Evolutionary conservation across 345 rosid species (phyloP), one percentile per base, ranked within the genome.

Genomic region (Syzygium aqueum): DNA sequence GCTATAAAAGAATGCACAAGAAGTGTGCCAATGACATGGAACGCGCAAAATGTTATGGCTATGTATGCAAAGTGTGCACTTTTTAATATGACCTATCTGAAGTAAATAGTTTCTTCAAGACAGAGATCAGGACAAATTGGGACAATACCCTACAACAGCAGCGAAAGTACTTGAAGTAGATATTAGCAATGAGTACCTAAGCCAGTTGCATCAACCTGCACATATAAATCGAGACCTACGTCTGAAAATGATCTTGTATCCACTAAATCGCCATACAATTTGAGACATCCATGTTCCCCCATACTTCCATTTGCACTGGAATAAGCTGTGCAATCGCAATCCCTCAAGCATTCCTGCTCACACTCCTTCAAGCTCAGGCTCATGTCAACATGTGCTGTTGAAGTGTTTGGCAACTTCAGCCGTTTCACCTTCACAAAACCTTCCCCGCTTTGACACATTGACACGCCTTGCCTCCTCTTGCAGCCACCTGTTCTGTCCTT

Each of bases 401-500:
- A 61, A 28, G 88, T 84, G 80, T 87, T 86, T 8, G 86, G 86
- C 65, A 56, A n/a, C 86, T 61, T 85, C 78, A 88, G 51, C 2
- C 11, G 73, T 27, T 27, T 11, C 27, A 85, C 14, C 89, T 86
- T 92, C 17, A 87, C 89, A 85, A 96, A 95, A 77, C 96, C 95
- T 89, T 95, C 95, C 80, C 91, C 91, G 1, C 88, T 88, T 7
- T 6, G 67, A 51, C 94, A 91, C 10, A 73, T 51, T 51, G 90
- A 87, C 53, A 53, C 77, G 37, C 40, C 33, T 8, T 21, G 85
- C 53, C 78, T 94, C 92, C 92, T 92, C 50, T 25, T 86, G 84
- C 98, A 96, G 9, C 97, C 96, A 13, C 78, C 90, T 0, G 92
- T 85, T 19, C 87, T 89, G 27, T 94, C 94, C 54, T 93, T 86